Evolutionary conservation across 2,329 filamentous ascomycete species (phyloP), one percentile per base, ranked within the genome.

Genomic region (Diaporthe sp.): DNA sequence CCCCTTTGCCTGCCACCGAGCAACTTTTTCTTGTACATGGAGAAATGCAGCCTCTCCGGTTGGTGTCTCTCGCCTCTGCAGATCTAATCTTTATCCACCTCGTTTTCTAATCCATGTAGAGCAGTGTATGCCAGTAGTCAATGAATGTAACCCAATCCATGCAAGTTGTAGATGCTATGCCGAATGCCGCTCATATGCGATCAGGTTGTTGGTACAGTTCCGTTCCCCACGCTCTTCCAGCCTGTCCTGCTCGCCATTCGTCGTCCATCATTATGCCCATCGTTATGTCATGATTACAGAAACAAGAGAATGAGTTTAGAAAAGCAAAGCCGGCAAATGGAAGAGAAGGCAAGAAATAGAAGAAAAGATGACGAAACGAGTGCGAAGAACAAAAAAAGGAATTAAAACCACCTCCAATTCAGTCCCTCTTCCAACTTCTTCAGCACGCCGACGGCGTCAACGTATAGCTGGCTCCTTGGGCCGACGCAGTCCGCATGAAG

Each of bases 361-460:
- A 12, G 46, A 34, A 12, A 34, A 72, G 28, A 49, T 37, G 31
- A 46, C 15, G 37, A 5, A 59, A 49, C 10, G 22, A 28, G 12
- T 46, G 68, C 28, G 39, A 22, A 46, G 39, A 46, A 46, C 10
- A 44, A 12, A 44, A 44, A 3, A 42, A 49, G 49, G 22, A 44
- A 37, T 17, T 75, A 88, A 78, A 87, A 88, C 82, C 86, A 85
- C 75, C 83, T 85, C 79, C 83, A 81, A 72, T 83, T 83, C 12
- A 80, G 82, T 1, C 85, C 83, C 77, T 88, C 86, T 78, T 89
- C 87, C 71, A 92, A 80, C 78, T 86, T 88, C 78, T 83, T 85
- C 77, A 92, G 78, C 70, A 91, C 89, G 2, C 85, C 82, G 4
- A 89, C 83, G 9, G 89, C 88, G 78, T 92, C 90, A 34, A 88